These are phyloP conservation scores for Nakazawaea anatomiae DNA, from an alignment of 805 yeast genomes.

Conservation along the genomic window DNA sequence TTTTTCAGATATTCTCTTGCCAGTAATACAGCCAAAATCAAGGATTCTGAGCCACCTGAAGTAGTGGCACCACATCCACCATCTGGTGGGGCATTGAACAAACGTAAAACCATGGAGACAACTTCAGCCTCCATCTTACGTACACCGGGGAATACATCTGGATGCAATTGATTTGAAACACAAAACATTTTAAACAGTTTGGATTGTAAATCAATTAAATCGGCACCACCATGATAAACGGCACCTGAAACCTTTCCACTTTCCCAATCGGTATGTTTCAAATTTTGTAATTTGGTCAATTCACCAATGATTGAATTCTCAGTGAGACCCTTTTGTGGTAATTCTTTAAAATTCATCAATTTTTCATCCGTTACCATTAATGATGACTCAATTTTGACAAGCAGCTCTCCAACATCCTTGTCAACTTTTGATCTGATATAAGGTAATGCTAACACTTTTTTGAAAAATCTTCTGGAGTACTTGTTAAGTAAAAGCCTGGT, in stretches of 20 bases:
- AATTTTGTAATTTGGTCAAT: conserved; percentile 39
- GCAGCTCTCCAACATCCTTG: conserved; percentile 45
- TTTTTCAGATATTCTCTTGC: conserved; percentile 73
- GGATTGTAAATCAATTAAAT: conserved; percentile 67
- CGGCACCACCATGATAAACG: conserved; percentile 92
- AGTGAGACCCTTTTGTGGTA: conserved; percentile 60
- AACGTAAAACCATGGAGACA: conserved; percentile 78
- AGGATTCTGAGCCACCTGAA: conserved; percentile 94
- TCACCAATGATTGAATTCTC: conserved; percentile 40
- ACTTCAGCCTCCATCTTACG: conserved; percentile 96
- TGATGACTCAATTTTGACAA: conserved; percentile 44
- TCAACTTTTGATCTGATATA: conserved; percentile 51
- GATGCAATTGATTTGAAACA: conserved; percentile 92
- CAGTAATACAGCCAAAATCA: conserved; percentile 77
- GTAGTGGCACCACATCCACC: conserved; percentile 75
- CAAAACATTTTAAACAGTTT: conserved; percentile 70
- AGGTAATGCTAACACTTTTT: conserved; percentile 39
- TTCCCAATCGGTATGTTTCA: conserved; percentile 77
- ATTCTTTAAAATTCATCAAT: conserved; percentile 34
- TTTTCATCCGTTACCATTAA: conserved; percentile 49
- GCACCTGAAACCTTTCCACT: conserved; percentile 90
- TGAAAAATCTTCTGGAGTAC: conserved; percentile 22
- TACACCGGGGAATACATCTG: conserved; percentile 94
- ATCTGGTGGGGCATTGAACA: conserved; percentile 83
- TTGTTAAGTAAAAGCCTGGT: conserved; percentile 13